Conservation (phyloP, 2,329 filamentous ascomycete genomes). For the Tolypocladium pustulatum region DNA sequence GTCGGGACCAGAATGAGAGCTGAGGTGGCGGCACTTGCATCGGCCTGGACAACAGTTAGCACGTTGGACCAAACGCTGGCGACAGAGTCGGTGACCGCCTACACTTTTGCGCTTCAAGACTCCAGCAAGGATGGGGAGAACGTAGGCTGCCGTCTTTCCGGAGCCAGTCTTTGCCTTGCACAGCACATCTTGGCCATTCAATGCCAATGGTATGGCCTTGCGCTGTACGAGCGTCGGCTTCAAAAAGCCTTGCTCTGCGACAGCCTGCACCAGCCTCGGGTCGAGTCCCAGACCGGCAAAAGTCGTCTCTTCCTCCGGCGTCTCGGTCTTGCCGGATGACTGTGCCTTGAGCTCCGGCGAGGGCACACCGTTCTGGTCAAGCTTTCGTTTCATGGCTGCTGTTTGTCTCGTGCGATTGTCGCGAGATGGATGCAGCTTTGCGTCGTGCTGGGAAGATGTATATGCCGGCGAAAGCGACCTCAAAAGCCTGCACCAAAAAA, state of each 20-base stretch:
- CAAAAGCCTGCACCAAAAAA: neutral
- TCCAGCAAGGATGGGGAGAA: conserved; percentile 77
- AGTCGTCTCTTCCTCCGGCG: conserved; percentile 32
- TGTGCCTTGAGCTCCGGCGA: conserved; percentile 15
- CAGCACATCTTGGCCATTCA: conserved; percentile 81
- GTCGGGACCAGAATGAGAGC: conserved; percentile 91
- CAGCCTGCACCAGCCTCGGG: conserved; percentile 71
- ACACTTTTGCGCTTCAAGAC: conserved; percentile 71
- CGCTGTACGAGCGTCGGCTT: conserved; percentile 83
- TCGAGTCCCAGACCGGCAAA: conserved; percentile 78
- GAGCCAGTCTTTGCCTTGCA: conserved; percentile 92
- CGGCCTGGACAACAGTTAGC: conserved; percentile 26
- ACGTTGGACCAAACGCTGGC: neutral
- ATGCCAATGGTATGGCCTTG: conserved; percentile 75
- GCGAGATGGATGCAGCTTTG: neutral
- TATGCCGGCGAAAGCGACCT: neutral
- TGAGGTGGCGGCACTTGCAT: conserved; percentile 46
- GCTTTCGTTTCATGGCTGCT: conserved; percentile 47
- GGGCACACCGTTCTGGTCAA: conserved; percentile 44
- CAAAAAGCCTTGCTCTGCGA: conserved; percentile 74
- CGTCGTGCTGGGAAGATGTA: neutral
- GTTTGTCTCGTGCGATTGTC: neutral
- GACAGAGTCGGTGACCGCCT: conserved; percentile 8
- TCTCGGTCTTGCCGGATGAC: conserved; percentile 14
- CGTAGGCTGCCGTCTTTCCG: conserved; percentile 94